phyloP scores from a whole-genome alignment of 1,284 basidiomycete species.

The Sanghuangporus weigelae region DNA sequence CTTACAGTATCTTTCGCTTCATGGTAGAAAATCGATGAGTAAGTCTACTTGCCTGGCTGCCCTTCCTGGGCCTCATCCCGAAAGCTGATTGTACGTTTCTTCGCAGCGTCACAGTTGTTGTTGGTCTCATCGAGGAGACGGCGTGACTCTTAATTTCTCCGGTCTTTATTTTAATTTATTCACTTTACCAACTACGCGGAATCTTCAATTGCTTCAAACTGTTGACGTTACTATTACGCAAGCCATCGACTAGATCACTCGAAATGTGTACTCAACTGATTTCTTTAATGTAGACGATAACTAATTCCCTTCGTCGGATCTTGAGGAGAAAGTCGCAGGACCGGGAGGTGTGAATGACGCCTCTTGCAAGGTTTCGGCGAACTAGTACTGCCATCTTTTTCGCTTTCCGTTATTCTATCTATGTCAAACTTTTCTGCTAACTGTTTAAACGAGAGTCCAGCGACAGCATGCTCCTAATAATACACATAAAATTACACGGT shows the following conservation, averaged over 20 bases:
- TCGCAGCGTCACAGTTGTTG: conserved; percentile 52
- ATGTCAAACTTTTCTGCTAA: background rate
- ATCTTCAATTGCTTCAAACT: no score
- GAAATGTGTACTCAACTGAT: background rate
- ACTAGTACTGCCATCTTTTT: no score
- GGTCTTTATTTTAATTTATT: conserved; percentile 3
- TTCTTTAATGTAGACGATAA: no score
- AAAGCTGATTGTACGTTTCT: conserved; percentile 4
- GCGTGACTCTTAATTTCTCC: conserved; percentile 26
- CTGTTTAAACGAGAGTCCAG: background rate
- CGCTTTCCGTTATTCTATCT: background rate
- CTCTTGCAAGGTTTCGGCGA: no score
- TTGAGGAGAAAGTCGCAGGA: no score
- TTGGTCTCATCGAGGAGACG: conserved; percentile 54
- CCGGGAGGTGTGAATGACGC: no score
- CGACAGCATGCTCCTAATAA: background rate
- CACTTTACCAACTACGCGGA: background rate
- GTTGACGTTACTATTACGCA: background rate
- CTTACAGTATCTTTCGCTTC: conserved; percentile 19
- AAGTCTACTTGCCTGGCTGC: conserved; percentile 26
- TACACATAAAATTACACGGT: background rate
- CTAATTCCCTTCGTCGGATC: no score
- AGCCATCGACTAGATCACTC: background rate
- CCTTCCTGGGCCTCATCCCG: no score
- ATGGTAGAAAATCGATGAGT: conserved; percentile 59